Evolutionary conservation across 1,284 basidiomycete genomes (phyloP).

Genomic region (Omphalotus olearius): DNA sequence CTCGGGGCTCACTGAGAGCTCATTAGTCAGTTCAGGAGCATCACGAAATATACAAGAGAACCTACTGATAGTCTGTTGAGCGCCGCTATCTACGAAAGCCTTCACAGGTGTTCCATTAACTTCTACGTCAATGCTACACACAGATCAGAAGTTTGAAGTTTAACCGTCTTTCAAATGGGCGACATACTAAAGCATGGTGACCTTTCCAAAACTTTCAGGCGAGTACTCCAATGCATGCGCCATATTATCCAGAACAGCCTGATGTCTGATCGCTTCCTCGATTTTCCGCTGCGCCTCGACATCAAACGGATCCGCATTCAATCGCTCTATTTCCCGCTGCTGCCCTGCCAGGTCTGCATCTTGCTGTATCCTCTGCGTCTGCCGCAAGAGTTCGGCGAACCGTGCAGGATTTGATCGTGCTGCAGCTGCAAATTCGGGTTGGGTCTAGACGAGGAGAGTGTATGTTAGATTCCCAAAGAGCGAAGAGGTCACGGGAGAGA

Average conservation of each 20-base stretch:
- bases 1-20: constrained; percentile 79
- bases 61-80: constrained; percentile 94
- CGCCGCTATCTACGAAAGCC: constrained; percentile 97
- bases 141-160: neutral
- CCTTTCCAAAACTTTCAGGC: constrained; percentile 91
- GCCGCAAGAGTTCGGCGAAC: constrained; percentile 72
- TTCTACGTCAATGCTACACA: constrained; percentile 71
- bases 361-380: constrained; percentile 50
- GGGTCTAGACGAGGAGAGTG: constrained; percentile 41
- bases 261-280: constrained; percentile 89
- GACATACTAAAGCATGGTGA: constrained; percentile 91
- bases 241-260: constrained; percentile 89
- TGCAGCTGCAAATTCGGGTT: constrained; percentile 79
- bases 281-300: constrained; percentile 90
- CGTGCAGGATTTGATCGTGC: constrained; percentile 62
- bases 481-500: neutral
- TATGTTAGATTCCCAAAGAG: neutral
- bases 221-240: constrained; percentile 89
- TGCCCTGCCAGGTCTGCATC: constrained; percentile 51
- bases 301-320: constrained; percentile 87
- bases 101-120: constrained; percentile 90
- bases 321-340: constrained; percentile 60
- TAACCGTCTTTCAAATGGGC: constrained; percentile 2
- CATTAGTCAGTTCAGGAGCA: constrained; percentile 1
- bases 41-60: constrained; percentile 16